Evolutionary conservation across 2,329 filamentous ascomycete species (phyloP).

Genomic region (Sporothrix protearum): DNA sequence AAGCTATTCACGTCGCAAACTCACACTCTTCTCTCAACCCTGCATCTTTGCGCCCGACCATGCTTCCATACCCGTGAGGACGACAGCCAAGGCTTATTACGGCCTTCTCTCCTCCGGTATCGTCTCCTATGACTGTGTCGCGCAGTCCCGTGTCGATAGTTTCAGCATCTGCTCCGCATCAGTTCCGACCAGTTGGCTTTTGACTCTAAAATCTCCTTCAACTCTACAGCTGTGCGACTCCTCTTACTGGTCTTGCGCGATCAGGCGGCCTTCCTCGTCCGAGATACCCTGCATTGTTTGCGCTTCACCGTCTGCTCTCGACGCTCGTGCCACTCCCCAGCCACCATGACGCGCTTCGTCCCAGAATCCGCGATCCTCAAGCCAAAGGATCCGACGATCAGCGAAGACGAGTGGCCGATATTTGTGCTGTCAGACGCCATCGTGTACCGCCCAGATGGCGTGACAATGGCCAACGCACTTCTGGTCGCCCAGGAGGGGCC

Average conservation of each 20-base stretch:
- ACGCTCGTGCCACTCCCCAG: background rate
- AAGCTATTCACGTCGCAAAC: background rate
- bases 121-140: background rate
- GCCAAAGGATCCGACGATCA: constrained; percentile 31
- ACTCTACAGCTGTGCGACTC: background rate
- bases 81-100: background rate
- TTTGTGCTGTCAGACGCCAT: constrained; percentile 60
- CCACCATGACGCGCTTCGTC: background rate
- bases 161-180: background rate
- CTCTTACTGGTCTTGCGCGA: background rate
- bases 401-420: constrained; percentile 55
- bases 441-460: constrained; percentile 53
- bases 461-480: constrained; percentile 58
- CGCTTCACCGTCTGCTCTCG: background rate
- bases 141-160: background rate
- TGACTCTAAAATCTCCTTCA: background rate
- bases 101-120: background rate
- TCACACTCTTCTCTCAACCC: too few species aligned
- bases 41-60: background rate
- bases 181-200: too few species aligned
- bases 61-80: background rate
- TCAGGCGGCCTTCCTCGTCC: background rate
- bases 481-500: constrained; percentile 58
- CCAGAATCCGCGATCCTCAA: constrained; percentile 36
- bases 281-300: too few species aligned